phyloP scores from a whole-genome alignment of 2,329 filamentous ascomycete species.

The Xylariaceae sp. region DNA sequence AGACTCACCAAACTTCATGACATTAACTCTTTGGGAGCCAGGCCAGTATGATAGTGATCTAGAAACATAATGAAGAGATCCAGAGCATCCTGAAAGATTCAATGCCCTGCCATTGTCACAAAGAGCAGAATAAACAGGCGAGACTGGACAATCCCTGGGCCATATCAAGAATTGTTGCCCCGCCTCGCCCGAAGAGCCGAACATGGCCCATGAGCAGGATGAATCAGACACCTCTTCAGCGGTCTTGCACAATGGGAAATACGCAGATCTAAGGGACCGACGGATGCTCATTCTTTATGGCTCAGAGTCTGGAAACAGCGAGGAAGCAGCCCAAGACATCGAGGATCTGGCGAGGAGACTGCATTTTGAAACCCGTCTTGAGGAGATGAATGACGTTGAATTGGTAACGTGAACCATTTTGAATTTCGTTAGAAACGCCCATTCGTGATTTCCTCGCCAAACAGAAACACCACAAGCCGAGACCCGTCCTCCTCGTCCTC shows the following conservation, averaged over 20 bases:
- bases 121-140: no score
- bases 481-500: not conserved
- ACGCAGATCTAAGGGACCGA: constrained; percentile 29
- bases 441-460: not conserved
- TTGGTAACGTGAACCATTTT: constrained; percentile 55
- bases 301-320: constrained; percentile 90
- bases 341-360: constrained; percentile 70
- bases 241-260: constrained; percentile 14
- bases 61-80: no score
- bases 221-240: not conserved
- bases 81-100: no score
- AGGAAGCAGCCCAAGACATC: constrained; percentile 85
- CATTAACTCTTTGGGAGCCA: no score
- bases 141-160: not conserved
- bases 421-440: not conserved
- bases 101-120: no score
- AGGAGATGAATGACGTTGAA: constrained; percentile 72
- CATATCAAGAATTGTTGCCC: not conserved
- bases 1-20: no score
- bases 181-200: not conserved
- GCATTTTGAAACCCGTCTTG: constrained; percentile 70
- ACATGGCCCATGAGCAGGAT: constrained; percentile 20
- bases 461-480: not conserved
- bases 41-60: no score
- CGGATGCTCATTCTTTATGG: constrained; percentile 76